Evolutionary conservation across 305 asterid genomes (phyloP).

Genomic region (Plantago coronopus): DNA sequence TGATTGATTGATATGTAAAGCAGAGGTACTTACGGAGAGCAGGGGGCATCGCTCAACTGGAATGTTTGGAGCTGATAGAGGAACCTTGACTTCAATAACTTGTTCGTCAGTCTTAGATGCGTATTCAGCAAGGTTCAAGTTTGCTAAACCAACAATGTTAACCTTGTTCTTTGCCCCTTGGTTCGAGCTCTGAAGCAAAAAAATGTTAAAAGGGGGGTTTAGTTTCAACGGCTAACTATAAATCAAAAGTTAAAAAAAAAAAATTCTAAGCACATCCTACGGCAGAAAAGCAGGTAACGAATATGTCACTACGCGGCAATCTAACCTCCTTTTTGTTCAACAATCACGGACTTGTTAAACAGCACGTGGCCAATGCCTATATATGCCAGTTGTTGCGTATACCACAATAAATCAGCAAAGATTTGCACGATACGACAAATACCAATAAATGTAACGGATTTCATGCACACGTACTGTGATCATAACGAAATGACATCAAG

Average conservation of each 20-base stretch:
- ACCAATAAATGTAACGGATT: conserved; percentile 1
- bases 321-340: conserved; percentile 8
- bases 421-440: neutral
- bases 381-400: conserved; percentile 7
- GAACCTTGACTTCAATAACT: conserved; percentile 49
- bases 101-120: conserved; percentile 57
- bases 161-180: conserved; percentile 67
- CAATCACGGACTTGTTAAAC: conserved; percentile 7
- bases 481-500: conserved; percentile 3
- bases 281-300: neutral
- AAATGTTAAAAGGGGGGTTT: conserved; percentile 10
- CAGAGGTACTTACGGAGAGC: conserved; percentile 49
- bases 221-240: neutral
- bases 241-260: neutral
- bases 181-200: conserved; percentile 43
- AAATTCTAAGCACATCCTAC: conserved; percentile 4
- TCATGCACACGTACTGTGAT: neutral
- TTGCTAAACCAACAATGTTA: conserved; percentile 53
- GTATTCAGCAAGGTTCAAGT: conserved; percentile 73
- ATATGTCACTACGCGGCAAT: neutral
- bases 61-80: conserved; percentile 48
- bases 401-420: conserved; percentile 8
- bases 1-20: too few species aligned
- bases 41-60: conserved; percentile 40
- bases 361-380: conserved; percentile 9